These are phyloP conservation scores for Diospyros kaki DNA, from an alignment of 148 eudicot species.

Conservation along the genomic window DNA sequence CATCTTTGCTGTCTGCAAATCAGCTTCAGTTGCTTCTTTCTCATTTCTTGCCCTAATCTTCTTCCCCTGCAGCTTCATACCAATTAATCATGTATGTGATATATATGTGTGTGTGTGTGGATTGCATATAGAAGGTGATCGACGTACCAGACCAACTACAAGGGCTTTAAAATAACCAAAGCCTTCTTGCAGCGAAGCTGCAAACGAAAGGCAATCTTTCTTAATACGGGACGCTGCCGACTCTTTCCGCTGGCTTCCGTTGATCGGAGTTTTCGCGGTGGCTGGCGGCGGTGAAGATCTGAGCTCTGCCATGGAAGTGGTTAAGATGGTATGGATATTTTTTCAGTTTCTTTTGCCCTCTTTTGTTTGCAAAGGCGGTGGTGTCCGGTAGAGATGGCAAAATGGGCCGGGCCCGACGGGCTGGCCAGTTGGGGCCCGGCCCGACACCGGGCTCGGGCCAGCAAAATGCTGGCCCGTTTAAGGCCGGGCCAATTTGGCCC, in stretches of 20 bases:
- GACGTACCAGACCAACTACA: conserved; percentile 38
- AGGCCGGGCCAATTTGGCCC: too few species aligned
- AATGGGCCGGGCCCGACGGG: too few species aligned
- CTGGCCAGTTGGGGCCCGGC: too few species aligned
- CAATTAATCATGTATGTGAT: background rate
- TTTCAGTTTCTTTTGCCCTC: too few species aligned
- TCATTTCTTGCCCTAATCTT: conserved; percentile 37
- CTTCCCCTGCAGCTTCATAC: background rate
- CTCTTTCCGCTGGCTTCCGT: background rate
- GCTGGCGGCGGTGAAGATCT: background rate
- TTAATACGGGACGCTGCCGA: conserved; percentile 17
- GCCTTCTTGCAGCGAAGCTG: conserved; percentile 32
- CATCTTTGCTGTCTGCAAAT: conserved; percentile 42
- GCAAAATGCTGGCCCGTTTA: too few species aligned
- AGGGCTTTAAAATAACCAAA: conserved; percentile 40
- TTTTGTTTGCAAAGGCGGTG: too few species aligned
- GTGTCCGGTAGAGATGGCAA: too few species aligned
- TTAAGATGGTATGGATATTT: too few species aligned
- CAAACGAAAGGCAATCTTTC: conserved; percentile 20
- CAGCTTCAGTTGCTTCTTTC: conserved; percentile 47
- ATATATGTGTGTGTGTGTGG: background rate
- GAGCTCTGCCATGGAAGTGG: conserved; percentile 2
- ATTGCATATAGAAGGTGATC: background rate
- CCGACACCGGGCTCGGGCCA: too few species aligned
- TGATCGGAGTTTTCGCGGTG: background rate